Conservation (phyloP, 2,329 filamentous ascomycete species). For the Aspergillus floridensis region DNA sequence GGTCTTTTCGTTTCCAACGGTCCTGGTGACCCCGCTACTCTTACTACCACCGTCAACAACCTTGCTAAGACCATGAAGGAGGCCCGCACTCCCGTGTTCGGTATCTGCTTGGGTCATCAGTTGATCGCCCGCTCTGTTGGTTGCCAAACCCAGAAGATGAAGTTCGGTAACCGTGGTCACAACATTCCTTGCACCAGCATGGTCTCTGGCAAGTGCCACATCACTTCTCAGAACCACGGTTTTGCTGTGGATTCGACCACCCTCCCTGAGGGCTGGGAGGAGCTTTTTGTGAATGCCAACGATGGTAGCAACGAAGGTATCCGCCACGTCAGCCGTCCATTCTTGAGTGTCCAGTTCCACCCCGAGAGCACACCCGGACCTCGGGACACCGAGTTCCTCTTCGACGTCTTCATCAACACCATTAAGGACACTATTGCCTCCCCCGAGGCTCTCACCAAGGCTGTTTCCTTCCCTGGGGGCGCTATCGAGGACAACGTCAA, state of each 20-base stretch:
- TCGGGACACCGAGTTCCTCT: conserved; percentile 91
- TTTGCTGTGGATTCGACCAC: conserved; percentile 83
- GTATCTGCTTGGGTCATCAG: conserved; percentile 95
- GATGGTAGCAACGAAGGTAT: conserved; percentile 98
- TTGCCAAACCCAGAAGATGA: conserved; percentile 89
- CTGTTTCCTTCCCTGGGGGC: conserved; percentile 85
- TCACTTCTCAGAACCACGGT: conserved; percentile 98
- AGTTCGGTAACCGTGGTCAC: conserved; percentile 97
- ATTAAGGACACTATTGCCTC: conserved; percentile 71
- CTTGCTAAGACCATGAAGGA: conserved; percentile 73
- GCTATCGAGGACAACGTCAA: conserved; percentile 74
- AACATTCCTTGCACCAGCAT: conserved; percentile 98
- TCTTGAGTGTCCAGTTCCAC: conserved; percentile 99
- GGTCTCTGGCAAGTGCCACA: conserved; percentile 94
- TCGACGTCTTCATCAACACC: conserved; percentile 91
- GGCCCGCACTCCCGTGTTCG: conserved; percentile 83
- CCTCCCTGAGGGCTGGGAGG: conserved; percentile 77
- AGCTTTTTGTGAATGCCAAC: conserved; percentile 97
- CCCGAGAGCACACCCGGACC: conserved; percentile 95
- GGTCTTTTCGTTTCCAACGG: conserved; percentile 98
- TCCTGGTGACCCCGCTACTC: conserved; percentile 86
- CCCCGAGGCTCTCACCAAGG: conserved; percentile 62
- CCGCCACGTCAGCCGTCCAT: conserved; percentile 77
- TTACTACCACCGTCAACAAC: conserved; percentile 74
- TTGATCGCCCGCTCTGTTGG: conserved; percentile 84